Evolutionary conservation across 768 basidiomycete genomes (phyloP).

Genomic region (Crucibulum laeve): DNA sequence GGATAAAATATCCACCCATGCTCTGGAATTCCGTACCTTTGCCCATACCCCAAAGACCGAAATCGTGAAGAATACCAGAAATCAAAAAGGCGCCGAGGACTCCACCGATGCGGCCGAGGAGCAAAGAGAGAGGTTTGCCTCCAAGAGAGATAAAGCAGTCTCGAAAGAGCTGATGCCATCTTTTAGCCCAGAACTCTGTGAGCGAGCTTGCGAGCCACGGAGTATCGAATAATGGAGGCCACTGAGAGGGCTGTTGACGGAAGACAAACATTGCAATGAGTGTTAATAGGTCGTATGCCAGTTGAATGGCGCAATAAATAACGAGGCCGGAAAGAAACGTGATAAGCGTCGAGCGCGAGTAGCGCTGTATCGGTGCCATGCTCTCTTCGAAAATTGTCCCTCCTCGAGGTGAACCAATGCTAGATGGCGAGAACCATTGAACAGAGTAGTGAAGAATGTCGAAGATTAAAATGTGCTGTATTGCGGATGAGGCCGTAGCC

Average conservation of each 20-base stretch:
- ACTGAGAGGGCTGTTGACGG: conserved; percentile 32
- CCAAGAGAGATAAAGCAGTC: conserved; percentile 37
- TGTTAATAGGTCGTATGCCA: conserved; percentile 25
- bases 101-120: conserved; percentile 30
- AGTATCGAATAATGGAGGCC: conserved; percentile 45
- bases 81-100: conserved; percentile 44
- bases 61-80: conserved; percentile 44
- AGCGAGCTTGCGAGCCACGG: conserved; percentile 44
- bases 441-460: conserved; percentile 42
- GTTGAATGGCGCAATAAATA: conserved; percentile 33
- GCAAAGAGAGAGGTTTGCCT: conserved; percentile 19
- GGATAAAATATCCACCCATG: conserved; percentile 35
- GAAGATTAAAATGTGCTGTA: conserved; percentile 32
- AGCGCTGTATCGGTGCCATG: conserved; percentile 28
- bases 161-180: conserved; percentile 53
- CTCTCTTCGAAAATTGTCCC: conserved; percentile 38
- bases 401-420: conserved; percentile 33
- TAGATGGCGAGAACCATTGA: conserved; percentile 40
- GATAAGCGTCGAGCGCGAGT: conserved; percentile 40
- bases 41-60: conserved; percentile 37
- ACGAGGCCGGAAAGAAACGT: conserved; percentile 37
- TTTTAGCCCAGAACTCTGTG: conserved; percentile 38
- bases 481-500: conserved; percentile 24
- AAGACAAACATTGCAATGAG: conserved; percentile 34
- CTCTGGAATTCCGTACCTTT: conserved; percentile 24